Evolutionary conservation across 352 stramenopile genomes (phyloP).

Genomic region (Pseudoperonospora humuli): DNA sequence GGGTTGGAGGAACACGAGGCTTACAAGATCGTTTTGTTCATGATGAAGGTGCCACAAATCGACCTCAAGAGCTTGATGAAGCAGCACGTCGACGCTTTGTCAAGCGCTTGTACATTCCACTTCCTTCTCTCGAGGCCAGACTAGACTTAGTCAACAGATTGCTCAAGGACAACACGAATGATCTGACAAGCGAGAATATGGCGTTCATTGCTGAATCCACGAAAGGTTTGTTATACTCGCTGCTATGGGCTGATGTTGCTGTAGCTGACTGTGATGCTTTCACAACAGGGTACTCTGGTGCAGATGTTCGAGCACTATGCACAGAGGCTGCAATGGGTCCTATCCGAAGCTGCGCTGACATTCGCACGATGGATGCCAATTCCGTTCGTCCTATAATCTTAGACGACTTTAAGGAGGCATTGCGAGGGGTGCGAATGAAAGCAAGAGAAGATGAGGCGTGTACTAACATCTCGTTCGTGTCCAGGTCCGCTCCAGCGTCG

Average conservation of each 20-base stretch:
- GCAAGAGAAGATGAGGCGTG: background rate
- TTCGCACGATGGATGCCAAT: constrained; percentile 83
- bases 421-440: constrained; percentile 60
- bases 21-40: background rate
- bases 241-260: background rate
- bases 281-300: constrained; percentile 91
- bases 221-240: constrained; percentile 35
- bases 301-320: constrained; percentile 96
- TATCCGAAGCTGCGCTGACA: constrained; percentile 78
- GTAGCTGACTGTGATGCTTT: background rate
- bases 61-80: constrained; percentile 97
- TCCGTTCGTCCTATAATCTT: constrained; percentile 92
- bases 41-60: constrained; percentile 93
- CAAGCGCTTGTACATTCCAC: constrained; percentile 96
- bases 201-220: constrained; percentile 80
- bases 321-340: constrained; percentile 97
- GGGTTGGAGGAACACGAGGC: background rate
- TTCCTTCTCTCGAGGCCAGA: constrained; percentile 86
- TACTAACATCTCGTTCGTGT: background rate
- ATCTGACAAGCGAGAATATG: constrained; percentile 83
- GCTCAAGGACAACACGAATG: constrained; percentile 90
- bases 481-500: constrained; percentile 93
- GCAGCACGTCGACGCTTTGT: constrained; percentile 94
- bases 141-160: constrained; percentile 87
- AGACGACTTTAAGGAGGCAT: constrained; percentile 92